Evolutionary conservation across 495 filamentous ascomycete species (phyloP), one percentile per base, ranked within the genome.

Genomic region (Neurospora tetrasperma): DNA sequence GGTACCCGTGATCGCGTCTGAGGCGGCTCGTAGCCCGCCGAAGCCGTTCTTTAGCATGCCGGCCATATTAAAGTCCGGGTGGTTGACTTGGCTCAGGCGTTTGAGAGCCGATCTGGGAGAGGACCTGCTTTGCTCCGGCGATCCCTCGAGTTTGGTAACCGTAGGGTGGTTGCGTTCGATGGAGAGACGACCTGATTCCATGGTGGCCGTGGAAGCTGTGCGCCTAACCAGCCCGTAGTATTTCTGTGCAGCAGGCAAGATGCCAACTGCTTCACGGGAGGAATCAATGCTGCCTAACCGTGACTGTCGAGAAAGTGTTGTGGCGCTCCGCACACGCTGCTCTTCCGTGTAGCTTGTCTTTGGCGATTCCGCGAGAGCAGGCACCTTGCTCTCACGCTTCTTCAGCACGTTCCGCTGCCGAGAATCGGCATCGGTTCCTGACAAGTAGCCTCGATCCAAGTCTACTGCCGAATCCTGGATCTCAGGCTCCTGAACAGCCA

Each of bases 401-500:
- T 91, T 89, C 74, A 97, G 83, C 70, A 94, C 86, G 78, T 94
- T 96, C 69, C 92, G 88, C 59, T 83, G 86, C 69, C 90, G 89
- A n/a, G 86, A 83, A 72, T 97, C 93, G 9, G 89, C 83, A 77
- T 99, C 96, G 11, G 91, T 90, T 7, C 94, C 93, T 2, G 96
- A 98, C 78, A 97, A 97, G 80, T 98, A 98, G 23, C 94, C 96
- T 31, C 93, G 89, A 76, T 99, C 96, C 27, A 95, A 82, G 42
- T 96, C 94, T 43, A 81, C 80, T 5, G 80, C 78, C 12, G 81
- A 81, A 73, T 84, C 79, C 72, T 83, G 81, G 12, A 82, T 73
- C 31, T 81, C 78, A 31, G 74, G 70, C 69, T 80, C 78, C 10
- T 79, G 81, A 39, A 74, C 74, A 6, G 79, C 74, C 66, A 79